Percentiles rank a stretch among this genome's conserved stretches.
These are phyloP conservation scores for Nevesoporus exiguus DNA, from an alignment of 768 basidiomycete species.

Conservation along the genomic window DNA sequence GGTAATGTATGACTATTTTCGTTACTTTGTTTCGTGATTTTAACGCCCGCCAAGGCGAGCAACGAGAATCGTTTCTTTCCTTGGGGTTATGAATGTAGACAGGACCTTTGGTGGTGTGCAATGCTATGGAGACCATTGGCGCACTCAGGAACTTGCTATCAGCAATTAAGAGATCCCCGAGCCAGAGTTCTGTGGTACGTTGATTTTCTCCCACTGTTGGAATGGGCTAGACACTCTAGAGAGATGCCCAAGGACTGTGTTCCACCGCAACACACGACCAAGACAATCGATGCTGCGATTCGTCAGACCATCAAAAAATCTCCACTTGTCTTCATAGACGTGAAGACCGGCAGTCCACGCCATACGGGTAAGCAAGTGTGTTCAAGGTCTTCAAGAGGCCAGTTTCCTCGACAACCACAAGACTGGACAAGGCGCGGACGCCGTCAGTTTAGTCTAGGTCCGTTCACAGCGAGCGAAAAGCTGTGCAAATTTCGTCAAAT, in stretches of 20 bases:
- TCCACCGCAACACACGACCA: not conserved
- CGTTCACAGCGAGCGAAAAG: not conserved
- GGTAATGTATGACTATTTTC: not conserved
- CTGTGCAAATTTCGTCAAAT: not conserved
- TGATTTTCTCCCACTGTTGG: too few relatives aligned
- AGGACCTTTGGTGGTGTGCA: not conserved
- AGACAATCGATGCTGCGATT: too few relatives aligned
- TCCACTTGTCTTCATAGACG: slow-evolving; percentile 12
- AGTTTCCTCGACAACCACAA: slow-evolving; percentile 3
- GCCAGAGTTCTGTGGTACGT: not conserved
- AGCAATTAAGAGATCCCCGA: not conserved
- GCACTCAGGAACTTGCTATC: not conserved
- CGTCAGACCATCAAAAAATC: not conserved
- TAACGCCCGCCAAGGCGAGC: not conserved
- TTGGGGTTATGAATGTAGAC: slow-evolving; percentile 3
- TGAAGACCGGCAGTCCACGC: slow-evolving; percentile 3
- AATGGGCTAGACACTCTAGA: not conserved
- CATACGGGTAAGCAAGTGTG: not conserved
- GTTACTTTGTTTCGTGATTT: not conserved
- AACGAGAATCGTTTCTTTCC: not conserved
- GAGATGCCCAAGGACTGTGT: not conserved
- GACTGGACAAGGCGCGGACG: not conserved
- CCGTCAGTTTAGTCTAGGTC: not conserved
- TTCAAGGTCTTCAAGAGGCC: slow-evolving; percentile 4
- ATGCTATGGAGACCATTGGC: not conserved